Conservation (phyloP, 148 eudicot species). For the Spergularia bocconei region DNA sequence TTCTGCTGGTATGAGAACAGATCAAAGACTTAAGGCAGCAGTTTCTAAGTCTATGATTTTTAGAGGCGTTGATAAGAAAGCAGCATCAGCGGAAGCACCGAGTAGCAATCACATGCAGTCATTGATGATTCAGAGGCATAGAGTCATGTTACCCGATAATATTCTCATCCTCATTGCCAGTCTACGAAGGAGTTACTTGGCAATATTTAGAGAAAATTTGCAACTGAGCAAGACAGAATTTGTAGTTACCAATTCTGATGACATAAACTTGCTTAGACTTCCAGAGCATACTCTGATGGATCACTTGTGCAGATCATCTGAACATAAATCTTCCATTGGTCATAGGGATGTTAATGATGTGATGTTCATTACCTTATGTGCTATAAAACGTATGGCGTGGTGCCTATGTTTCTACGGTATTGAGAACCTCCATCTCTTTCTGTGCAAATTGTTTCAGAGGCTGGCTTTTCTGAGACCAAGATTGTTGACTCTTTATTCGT, state of each 20-base stretch:
- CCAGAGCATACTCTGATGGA: slow-evolving; percentile 44
- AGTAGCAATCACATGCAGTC: slow-evolving; percentile 31
- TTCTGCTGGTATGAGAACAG: slow-evolving; percentile 27
- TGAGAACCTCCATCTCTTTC: slow-evolving; percentile 39
- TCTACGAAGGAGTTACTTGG: slow-evolving; percentile 39
- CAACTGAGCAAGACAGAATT: slow-evolving; percentile 28
- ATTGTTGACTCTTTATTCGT: slow-evolving; percentile 37
- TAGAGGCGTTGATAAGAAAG: slow-evolving; percentile 28
- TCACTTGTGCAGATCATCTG: slow-evolving; percentile 27
- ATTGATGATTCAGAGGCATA: slow-evolving; percentile 42
- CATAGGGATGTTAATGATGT: slow-evolving; percentile 24
- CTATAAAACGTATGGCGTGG: slow-evolving; percentile 69
- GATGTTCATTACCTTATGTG: slow-evolving; percentile 40
- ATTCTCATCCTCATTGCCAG: slow-evolving; percentile 36
- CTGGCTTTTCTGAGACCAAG: slow-evolving; percentile 35
- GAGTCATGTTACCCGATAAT: slow-evolving; percentile 43
- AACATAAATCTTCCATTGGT: slow-evolving; percentile 25
- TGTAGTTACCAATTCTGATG: slow-evolving; percentile 26
- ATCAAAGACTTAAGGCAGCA: slow-evolving; percentile 27
- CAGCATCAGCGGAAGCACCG: slow-evolving; percentile 30
- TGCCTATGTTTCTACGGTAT: slow-evolving; percentile 62
- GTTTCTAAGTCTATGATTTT: slow-evolving; percentile 29
- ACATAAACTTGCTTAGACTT: slow-evolving; percentile 40
- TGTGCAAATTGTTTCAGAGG: slow-evolving; percentile 34
- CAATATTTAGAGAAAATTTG: slow-evolving; percentile 31